A percentile compares a stretch with the other conserved stretches of the same genome.
These are phyloP conservation scores for Suillus brevipes DNA, from an alignment of 768 basidiomycete species.

Conservation along the genomic window DNA sequence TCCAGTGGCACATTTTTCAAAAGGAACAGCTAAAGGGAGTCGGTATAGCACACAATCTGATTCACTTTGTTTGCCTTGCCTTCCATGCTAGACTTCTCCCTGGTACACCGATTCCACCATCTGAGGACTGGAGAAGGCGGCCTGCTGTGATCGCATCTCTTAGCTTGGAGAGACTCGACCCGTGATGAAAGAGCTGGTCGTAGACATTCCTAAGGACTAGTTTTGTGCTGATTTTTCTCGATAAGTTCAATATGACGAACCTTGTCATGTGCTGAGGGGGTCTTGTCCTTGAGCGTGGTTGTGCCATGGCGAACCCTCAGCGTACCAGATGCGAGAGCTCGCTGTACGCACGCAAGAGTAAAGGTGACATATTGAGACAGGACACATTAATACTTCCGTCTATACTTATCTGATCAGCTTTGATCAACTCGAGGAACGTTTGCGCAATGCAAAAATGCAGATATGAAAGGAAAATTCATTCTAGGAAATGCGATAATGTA, in stretches of 20 bases:
- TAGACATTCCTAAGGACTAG: conserved; percentile 38
- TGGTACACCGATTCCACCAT: conserved; percentile 47
- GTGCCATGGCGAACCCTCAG: conserved; percentile 21
- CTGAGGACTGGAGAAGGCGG: conserved; percentile 49
- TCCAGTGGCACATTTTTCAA: conserved; percentile 57
- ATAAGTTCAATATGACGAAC: conserved; percentile 18
- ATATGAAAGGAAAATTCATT: conserved; percentile 17
- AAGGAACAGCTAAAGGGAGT: conserved; percentile 60
- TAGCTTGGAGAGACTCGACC: conserved; percentile 58
- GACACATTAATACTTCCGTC: not conserved
- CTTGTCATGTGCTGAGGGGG: conserved; percentile 23
- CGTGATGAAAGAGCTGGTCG: conserved; percentile 50
- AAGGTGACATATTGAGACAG: not conserved
- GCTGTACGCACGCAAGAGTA: not conserved
- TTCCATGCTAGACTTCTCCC: conserved; percentile 90
- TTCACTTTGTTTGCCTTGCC: conserved; percentile 37
- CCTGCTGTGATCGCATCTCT: conserved; percentile 66
- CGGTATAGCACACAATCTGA: conserved; percentile 23
- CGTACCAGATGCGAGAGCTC: not conserved
- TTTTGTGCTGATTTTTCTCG: not conserved
- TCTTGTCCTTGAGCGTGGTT: conserved; percentile 20
- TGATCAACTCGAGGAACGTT: not conserved
- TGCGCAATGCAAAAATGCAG: not conserved
- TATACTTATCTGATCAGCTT: not conserved
- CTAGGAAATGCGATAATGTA: conserved; percentile 31